Evolutionary conservation across 805 yeast genomes (phyloP).

Genomic region (Zygosaccharomyces lentus): DNA sequence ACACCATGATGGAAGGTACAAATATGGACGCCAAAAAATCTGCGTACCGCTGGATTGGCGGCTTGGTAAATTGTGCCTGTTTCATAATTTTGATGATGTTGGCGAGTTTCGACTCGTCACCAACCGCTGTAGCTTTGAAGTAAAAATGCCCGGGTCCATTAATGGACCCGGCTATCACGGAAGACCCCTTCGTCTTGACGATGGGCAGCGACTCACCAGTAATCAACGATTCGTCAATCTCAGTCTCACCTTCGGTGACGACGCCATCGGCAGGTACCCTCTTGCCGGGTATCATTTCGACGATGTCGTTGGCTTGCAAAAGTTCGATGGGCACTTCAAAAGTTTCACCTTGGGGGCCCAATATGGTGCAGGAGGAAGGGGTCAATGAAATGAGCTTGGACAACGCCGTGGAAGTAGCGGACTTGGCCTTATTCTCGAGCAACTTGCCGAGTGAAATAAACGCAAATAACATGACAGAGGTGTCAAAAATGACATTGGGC

Average conservation of each 20-base stretch:
- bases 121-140: conserved; percentile 64
- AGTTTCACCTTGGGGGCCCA: conserved; percentile 38
- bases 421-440: conserved; percentile 87
- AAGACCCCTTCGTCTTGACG: conserved; percentile 53
- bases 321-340: conserved; percentile 63
- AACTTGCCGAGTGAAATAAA: conserved; percentile 89
- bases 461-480: conserved; percentile 75
- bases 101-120: conserved; percentile 79
- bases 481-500: conserved; percentile 78
- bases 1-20: conserved; percentile 65
- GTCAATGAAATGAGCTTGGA: conserved; percentile 75
- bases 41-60: conserved; percentile 87
- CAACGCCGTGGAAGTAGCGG: conserved; percentile 85
- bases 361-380: conserved; percentile 69
- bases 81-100: conserved; percentile 83
- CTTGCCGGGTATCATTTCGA: conserved; percentile 78
- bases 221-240: conserved; percentile 80
- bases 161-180: conserved; percentile 84
- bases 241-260: conserved; percentile 72
- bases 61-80: conserved; percentile 82
- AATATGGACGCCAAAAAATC: conserved; percentile 81
- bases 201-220: conserved; percentile 91
- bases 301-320: conserved; percentile 71
- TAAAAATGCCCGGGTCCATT: conserved; percentile 73
- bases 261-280: conserved; percentile 90